phyloP scores from a whole-genome alignment of 1,284 basidiomycete genomes.

The Austropuccinia psidii region DNA sequence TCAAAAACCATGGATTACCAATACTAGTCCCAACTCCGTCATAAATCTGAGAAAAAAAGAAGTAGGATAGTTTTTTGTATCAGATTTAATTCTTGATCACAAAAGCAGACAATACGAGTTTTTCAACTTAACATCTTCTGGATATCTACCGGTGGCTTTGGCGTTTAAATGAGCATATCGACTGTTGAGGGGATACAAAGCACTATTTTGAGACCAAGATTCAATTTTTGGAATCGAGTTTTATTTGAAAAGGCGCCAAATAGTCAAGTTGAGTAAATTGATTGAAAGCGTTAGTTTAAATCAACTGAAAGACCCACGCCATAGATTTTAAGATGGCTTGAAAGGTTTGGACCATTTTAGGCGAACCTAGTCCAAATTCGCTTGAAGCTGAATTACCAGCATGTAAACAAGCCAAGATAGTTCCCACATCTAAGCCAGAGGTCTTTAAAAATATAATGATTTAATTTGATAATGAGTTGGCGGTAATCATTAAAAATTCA shows the following conservation, averaged over 20 bases:
- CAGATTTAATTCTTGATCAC: neutral
- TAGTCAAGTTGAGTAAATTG: neutral
- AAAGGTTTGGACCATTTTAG: constrained; percentile 5
- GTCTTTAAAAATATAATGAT: neutral
- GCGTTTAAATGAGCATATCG: constrained; percentile 7
- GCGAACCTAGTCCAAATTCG: neutral
- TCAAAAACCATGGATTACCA: constrained; percentile 40
- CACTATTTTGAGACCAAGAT: neutral
- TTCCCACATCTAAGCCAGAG: constrained; percentile 29
- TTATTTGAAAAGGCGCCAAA: neutral
- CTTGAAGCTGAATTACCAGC: neutral
- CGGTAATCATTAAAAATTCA: neutral
- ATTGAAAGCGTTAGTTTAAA: too few species aligned
- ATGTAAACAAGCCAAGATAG: constrained; percentile 25
- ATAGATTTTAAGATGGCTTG: constrained; percentile 13
- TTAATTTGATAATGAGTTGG: neutral
- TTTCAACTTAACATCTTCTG: constrained; percentile 35
- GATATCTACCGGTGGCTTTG: constrained; percentile 38
- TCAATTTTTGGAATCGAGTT: neutral
- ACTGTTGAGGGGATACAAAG: constrained; percentile 15
- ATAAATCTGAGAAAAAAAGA: constrained; percentile 26
- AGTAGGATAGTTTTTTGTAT: neutral
- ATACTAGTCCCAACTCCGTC: constrained; percentile 38
- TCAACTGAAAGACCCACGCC: neutral
- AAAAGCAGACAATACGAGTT: neutral